Percentiles rank a stretch among this genome's conserved stretches.
Evolutionary conservation across 208 protist genomes (phyloP).

Genomic region (Lotmaria passim): DNA sequence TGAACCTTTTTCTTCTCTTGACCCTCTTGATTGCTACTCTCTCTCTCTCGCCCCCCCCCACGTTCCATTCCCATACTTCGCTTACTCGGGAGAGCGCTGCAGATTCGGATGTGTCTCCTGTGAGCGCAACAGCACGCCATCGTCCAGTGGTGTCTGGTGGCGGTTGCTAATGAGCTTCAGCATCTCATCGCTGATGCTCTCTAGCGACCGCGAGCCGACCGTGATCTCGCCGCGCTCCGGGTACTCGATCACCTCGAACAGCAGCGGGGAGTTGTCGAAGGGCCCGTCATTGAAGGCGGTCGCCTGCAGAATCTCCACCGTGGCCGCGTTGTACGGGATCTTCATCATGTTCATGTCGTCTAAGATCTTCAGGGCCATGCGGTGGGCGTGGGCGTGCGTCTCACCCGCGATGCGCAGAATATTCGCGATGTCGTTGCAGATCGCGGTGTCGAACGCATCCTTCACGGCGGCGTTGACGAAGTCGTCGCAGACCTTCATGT

Average conservation of each 20-base stretch:
- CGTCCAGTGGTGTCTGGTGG: slow-evolving; percentile 86
- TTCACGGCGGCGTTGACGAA: slow-evolving; percentile 58
- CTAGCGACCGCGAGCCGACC: slow-evolving; percentile 52
- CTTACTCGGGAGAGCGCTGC: slow-evolving; percentile 83
- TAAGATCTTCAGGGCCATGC: slow-evolving; percentile 76
- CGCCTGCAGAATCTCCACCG: slow-evolving; percentile 70
- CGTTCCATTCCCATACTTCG: background rate
- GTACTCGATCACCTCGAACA: slow-evolving; percentile 89
- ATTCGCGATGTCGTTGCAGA: slow-evolving; percentile 90
- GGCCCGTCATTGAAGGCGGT: slow-evolving; percentile 82
- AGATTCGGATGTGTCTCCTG: slow-evolving; percentile 83
- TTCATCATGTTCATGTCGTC: slow-evolving; percentile 90
- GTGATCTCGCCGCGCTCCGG: slow-evolving; percentile 90
- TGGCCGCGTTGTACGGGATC: slow-evolving; percentile 75
- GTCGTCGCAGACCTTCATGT: slow-evolving; percentile 74
- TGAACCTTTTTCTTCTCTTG: slow-evolving; percentile 5
- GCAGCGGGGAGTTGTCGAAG: slow-evolving; percentile 84
- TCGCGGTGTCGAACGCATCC: slow-evolving; percentile 68
- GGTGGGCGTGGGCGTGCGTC: slow-evolving; percentile 68
- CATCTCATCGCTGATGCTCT: slow-evolving; percentile 64
- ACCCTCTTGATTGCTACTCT: background rate
- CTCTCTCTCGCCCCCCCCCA: background rate
- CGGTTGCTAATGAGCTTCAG: slow-evolving; percentile 83
- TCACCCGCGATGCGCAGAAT: slow-evolving; percentile 87
- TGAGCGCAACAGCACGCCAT: slow-evolving; percentile 68